Base-by-base conservation (phyloP, 768 basidiomycete genomes). In the Phylloporus rhodoxanthus region DNA sequence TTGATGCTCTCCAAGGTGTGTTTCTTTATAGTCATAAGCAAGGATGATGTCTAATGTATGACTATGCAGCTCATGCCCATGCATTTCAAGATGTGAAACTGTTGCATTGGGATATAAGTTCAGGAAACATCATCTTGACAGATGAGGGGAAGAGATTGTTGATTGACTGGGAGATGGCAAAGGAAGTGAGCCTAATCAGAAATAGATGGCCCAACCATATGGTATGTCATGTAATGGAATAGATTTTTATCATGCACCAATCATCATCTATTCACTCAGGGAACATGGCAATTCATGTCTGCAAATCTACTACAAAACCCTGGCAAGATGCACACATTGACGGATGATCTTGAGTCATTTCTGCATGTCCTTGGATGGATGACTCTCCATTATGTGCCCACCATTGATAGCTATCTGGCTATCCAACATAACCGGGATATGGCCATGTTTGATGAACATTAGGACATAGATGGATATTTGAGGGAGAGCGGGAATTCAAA, bases 311-410 rank as follows among this genome's bases (percentile, higher is more conserved):
- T 68, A 5, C 10, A 13, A 23, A 9, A 57, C 11, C 45, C 57
- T 9, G 14, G 8, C 13, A 61, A 61, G 25, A 21, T 37, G 6
- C 67, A 68, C 19, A 41, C 25, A 1, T 48, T 67, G n/a, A 45
- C 57, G 20, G 66, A 69, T 23, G 66, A 71, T 39, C 42, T 70
- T 8, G 65, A 70, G 45, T 69, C 70, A 0, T 68, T 70, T 45
- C n/a, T 58, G 32, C 52, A 61, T 38, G 47, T 53, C 17, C 30
- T 54, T 0, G 45, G 26, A 10, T 46, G 54, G 50, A 52, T 4
- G 14, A 48, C 19, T 11, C 14, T 47, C 13, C 25, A 20, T 7
- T 39, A 38, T 13, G 33, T 40, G 13, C 44, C 28, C 30, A 32
- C 40, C 17, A 13, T 19, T 4, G 33, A 45, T 4, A 3, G 8